These are phyloP conservation scores for Fraxinus nigra DNA, from an alignment of 305 asterid species.

Conservation along the genomic window DNA sequence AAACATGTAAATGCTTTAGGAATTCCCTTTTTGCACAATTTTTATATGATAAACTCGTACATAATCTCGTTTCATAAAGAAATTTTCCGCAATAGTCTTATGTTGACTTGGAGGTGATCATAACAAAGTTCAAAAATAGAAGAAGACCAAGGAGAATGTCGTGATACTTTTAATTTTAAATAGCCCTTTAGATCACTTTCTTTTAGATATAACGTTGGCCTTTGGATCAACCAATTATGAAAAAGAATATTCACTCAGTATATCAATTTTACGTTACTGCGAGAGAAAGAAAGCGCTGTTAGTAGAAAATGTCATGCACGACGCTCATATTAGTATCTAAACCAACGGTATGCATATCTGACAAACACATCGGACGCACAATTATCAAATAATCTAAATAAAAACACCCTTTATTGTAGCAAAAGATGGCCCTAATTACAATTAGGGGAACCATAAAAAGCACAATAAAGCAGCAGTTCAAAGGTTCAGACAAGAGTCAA, in stretches of 20 bases:
- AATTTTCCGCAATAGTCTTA: background rate
- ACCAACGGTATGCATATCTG: background rate
- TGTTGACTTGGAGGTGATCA: background rate
- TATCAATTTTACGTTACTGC: background rate
- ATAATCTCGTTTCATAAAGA: background rate
- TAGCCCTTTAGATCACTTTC: background rate
- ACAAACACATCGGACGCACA: background rate
- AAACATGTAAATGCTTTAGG: background rate
- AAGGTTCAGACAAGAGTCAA: slow-evolving; percentile 23
- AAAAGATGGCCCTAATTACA: background rate
- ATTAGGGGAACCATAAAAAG: slow-evolving; percentile 7
- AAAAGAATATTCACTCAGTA: background rate
- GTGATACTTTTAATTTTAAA: background rate
- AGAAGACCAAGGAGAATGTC: background rate
- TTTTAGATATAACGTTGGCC: background rate
- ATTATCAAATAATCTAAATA: background rate
- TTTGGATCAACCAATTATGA: background rate
- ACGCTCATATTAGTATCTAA: background rate
- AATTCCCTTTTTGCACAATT: background rate
- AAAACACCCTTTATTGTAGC: background rate
- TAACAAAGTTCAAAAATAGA: background rate
- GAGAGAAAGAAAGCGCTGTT: background rate
- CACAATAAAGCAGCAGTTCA: slow-evolving; percentile 23
- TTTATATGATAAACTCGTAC: background rate
- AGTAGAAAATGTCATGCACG: background rate